A percentile compares a stretch with the other conserved stretches of the same genome.
Conservation (phyloP, 169 alveolate genomes). For the Amoebophrya sp. region DNA sequence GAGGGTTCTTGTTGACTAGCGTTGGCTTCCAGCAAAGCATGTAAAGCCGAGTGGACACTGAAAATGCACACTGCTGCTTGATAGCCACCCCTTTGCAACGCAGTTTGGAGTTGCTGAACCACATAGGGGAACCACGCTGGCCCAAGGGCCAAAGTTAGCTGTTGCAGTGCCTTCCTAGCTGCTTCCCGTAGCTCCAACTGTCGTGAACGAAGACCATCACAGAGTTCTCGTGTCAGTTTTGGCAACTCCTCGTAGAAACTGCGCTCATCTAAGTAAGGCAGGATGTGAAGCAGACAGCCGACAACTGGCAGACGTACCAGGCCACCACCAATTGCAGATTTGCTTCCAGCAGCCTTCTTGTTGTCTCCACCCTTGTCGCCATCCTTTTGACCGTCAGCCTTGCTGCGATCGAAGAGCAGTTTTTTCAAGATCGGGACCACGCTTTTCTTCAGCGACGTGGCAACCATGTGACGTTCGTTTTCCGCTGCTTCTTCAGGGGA, state of each 20-base stretch:
- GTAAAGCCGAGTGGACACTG: background rate
- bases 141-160: background rate
- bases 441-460: background rate
- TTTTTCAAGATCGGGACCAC: background rate
- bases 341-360: background rate
- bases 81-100: background rate
- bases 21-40: background rate
- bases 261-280: background rate
- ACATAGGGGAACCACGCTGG: background rate
- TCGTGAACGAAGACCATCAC: background rate
- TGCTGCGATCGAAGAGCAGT: background rate
- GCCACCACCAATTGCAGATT: background rate
- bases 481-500: background rate
- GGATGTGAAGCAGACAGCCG: background rate
- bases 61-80: background rate
- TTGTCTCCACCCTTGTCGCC: background rate
- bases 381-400: background rate
- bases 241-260: slow-evolving; percentile 15
- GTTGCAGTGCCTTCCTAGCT: background rate
- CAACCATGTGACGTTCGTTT: too few species aligned
- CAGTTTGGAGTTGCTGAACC: background rate
- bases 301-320: background rate
- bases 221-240: background rate
- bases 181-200: background rate
- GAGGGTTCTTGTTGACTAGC: background rate